These are phyloP conservation scores for Colletotrichum orbiculare DNA, from an alignment of 2,329 filamentous ascomycete genomes.

Conservation along the genomic window DNA sequence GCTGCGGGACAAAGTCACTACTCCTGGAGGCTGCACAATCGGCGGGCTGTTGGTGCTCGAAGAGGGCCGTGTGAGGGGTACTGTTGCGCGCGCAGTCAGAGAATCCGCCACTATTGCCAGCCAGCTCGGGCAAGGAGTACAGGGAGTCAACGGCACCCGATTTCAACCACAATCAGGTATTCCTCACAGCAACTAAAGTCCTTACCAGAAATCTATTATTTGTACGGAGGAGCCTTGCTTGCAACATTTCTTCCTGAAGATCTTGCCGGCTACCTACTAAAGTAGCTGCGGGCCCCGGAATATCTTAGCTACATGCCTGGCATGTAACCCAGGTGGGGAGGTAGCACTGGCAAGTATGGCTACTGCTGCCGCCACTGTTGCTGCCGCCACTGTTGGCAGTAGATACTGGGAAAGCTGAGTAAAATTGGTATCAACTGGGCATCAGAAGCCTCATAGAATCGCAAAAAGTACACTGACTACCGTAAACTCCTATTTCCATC, in stretches of 20 bases:
- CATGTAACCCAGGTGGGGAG: too few species aligned
- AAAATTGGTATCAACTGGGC: slow-evolving; percentile 34
- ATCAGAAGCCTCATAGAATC: slow-evolving; percentile 24
- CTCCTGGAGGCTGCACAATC: slow-evolving; percentile 82
- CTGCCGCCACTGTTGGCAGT: too few species aligned
- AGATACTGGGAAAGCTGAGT: not conserved
- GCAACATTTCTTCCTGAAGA: too few species aligned
- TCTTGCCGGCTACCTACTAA: too few species aligned
- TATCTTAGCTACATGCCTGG: too few species aligned
- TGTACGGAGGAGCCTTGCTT: not conserved
- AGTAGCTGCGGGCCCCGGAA: too few species aligned
- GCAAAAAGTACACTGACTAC: slow-evolving; percentile 18
- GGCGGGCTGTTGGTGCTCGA: slow-evolving; percentile 79
- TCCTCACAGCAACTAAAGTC: not conserved
- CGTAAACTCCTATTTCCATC: slow-evolving; percentile 24
- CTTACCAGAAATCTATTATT: not conserved
- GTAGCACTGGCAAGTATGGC: too few species aligned
- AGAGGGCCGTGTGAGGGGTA: slow-evolving; percentile 76
- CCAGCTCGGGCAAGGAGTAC: slow-evolving; percentile 64
- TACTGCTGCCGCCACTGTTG: too few species aligned
- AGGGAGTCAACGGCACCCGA: slow-evolving; percentile 61
- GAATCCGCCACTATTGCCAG: slow-evolving; percentile 78
- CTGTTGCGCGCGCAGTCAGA: slow-evolving; percentile 74
- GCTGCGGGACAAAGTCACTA: slow-evolving; percentile 80
- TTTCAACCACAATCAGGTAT: slow-evolving; percentile 38